A percentile compares a stretch with the other conserved stretches of the same genome.
phyloP scores from a whole-genome alignment of 2,329 filamentous ascomycete genomes.

The Coniella lustricola region DNA sequence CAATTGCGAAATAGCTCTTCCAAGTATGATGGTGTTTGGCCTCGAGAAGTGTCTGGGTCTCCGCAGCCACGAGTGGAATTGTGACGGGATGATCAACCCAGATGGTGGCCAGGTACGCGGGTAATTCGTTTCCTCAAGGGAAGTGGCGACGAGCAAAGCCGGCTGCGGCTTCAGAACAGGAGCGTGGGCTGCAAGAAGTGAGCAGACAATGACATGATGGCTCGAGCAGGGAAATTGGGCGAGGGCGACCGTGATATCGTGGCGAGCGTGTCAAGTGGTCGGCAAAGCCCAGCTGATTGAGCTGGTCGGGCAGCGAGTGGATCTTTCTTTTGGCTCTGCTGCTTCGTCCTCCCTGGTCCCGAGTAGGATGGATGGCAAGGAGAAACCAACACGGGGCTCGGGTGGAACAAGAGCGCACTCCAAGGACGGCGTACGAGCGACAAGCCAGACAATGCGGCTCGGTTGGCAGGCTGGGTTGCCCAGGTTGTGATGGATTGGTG shows the following conservation, averaged over 20 bases:
- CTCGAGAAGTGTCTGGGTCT: constrained; percentile 5
- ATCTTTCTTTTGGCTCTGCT: constrained; percentile 2
- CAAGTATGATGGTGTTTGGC: constrained; percentile 2
- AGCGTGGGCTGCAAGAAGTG: constrained; percentile 4
- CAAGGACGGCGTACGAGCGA: neutral
- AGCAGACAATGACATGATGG: constrained; percentile 13
- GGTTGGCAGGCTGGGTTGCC: neutral
- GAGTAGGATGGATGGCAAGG: neutral
- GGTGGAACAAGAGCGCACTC: neutral
- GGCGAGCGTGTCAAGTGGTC: neutral
- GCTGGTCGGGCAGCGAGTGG: neutral
- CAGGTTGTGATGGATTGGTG: neutral
- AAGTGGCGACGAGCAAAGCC: neutral
- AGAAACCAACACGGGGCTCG: neutral
- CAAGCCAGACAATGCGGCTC: neutral
- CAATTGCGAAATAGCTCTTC: neutral
- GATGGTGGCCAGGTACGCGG: neutral
- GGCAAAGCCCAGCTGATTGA: neutral
- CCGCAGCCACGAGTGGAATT: no score
- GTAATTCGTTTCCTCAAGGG: neutral
- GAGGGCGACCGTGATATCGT: neutral
- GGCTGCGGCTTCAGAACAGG: constrained; percentile 11
- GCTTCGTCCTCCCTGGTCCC: neutral
- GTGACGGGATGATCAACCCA: neutral
- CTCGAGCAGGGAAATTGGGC: constrained; percentile 7